Conservation (phyloP, 306 rosid species). For the Medicago arabica region DNA sequence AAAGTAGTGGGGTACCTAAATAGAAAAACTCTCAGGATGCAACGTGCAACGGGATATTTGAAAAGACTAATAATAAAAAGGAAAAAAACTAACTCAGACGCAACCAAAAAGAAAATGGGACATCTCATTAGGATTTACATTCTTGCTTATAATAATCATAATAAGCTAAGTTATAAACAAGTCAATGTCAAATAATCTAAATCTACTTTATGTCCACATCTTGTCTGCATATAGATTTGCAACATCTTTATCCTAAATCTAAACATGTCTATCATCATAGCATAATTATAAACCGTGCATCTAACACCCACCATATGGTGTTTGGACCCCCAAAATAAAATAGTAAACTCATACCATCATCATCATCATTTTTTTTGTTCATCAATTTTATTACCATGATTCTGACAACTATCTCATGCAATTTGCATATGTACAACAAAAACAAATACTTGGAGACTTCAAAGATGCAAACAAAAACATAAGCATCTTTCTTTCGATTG, state of each 20-base stretch:
- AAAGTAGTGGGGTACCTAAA: constrained; percentile 33
- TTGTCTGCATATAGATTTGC: constrained; percentile 48
- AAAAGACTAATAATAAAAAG: background rate
- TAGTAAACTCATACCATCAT: background rate
- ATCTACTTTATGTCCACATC: constrained; percentile 65
- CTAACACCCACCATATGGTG: background rate
- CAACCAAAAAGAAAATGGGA: constrained; percentile 49
- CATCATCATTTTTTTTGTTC: no score
- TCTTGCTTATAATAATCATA: constrained; percentile 19
- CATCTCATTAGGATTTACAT: constrained; percentile 28
- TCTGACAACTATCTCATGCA: constrained; percentile 42
- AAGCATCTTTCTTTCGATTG: constrained; percentile 34
- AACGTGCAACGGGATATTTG: constrained; percentile 17
- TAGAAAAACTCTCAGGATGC: constrained; percentile 10
- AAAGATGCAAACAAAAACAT: constrained; percentile 46
- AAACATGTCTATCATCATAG: constrained; percentile 40
- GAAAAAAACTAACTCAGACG: constrained; percentile 22
- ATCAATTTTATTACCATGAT: constrained; percentile 13
- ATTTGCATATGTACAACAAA: constrained; percentile 16
- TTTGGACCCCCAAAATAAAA: constrained; percentile 38
- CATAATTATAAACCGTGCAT: constrained; percentile 32
- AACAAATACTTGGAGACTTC: constrained; percentile 25
- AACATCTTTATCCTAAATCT: constrained; percentile 46
- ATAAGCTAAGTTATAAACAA: constrained; percentile 32
- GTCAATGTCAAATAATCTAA: constrained; percentile 55